Percentiles rank a stretch among this genome's conserved stretches.
Conservation (phyloP, 129 eudicot genomes). For the Saussurea involucrata region DNA sequence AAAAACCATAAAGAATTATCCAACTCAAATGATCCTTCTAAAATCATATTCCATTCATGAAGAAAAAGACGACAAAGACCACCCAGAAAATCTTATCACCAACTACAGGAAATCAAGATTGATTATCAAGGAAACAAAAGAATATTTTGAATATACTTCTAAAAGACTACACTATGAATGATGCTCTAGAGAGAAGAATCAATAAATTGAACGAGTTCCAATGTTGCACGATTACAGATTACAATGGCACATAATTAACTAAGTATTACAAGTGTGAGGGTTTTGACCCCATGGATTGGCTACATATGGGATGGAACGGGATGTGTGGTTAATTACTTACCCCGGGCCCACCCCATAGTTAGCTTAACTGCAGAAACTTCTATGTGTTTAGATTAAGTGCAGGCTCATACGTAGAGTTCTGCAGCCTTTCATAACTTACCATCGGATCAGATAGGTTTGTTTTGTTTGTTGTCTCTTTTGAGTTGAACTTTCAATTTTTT, state of each 20-base stretch:
- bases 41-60: background rate
- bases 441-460: conserved; percentile 43
- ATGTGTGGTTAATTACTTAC: conserved; percentile 19
- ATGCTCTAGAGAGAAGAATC: conserved; percentile 50
- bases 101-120: background rate
- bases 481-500: conserved; percentile 94
- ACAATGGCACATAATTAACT: conserved; percentile 40
- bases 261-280: conserved; percentile 63
- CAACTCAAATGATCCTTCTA: background rate
- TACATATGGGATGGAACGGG: conserved; percentile 26
- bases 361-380: conserved; percentile 27
- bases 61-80: background rate
- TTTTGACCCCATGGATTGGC: conserved; percentile 25
- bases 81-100: background rate
- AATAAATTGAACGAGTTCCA: conserved; percentile 65
- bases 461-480: conserved; percentile 83
- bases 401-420: background rate
- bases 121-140: background rate
- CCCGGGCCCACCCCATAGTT: conserved; percentile 28
- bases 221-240: conserved; percentile 59
- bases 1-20: background rate
- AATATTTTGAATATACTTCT: background rate
- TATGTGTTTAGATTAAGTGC: conserved; percentile 14
- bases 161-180: conserved; percentile 26
- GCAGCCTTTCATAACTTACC: conserved; percentile 32